Percentiles rank a stretch among this genome's conserved stretches.
Conservation (phyloP, 495 filamentous ascomycete species). For the Haplographium delicatum region DNA sequence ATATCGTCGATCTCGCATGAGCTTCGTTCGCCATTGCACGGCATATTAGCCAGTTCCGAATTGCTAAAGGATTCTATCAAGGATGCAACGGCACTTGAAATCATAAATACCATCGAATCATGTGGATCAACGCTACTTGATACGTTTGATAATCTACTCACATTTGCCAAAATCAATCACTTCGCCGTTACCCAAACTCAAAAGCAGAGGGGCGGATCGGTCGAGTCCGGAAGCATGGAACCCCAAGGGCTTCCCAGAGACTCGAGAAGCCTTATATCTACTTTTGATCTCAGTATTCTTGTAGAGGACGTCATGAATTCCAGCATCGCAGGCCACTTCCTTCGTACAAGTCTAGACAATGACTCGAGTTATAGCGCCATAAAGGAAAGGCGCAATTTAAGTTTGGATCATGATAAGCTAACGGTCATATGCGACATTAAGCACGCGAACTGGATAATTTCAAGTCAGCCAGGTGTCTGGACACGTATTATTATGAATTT, state of each 20-base stretch:
- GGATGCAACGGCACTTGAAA: constrained; percentile 40
- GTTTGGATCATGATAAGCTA: background rate
- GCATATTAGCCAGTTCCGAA: constrained; percentile 55
- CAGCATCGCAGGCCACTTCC: constrained; percentile 30
- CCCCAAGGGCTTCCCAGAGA: too few species aligned
- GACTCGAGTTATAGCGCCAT: too few species aligned
- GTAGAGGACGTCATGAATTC: constrained; percentile 37
- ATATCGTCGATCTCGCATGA: constrained; percentile 73
- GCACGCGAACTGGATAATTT: constrained; percentile 25
- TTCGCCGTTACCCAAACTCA: background rate
- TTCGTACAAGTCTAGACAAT: background rate
- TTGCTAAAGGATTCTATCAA: constrained; percentile 53
- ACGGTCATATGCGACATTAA: constrained; percentile 29
- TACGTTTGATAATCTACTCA: constrained; percentile 12
- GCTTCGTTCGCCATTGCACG: constrained; percentile 62
- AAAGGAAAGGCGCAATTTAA: constrained; percentile 3
- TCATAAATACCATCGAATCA: constrained; percentile 33
- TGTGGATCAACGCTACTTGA: constrained; percentile 14
- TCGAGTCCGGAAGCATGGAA: too few species aligned
- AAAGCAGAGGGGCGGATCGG: too few species aligned
- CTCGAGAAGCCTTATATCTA: background rate
- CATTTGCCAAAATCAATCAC: background rate
- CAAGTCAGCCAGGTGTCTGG: constrained; percentile 37
- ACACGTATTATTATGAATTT: constrained; percentile 74
- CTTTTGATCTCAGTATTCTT: constrained; percentile 9